Evolutionary conservation across 2,329 filamentous ascomycete genomes (phyloP), one percentile per base, ranked within the genome.

Genomic region (Dactylonectria macrodidyma): DNA sequence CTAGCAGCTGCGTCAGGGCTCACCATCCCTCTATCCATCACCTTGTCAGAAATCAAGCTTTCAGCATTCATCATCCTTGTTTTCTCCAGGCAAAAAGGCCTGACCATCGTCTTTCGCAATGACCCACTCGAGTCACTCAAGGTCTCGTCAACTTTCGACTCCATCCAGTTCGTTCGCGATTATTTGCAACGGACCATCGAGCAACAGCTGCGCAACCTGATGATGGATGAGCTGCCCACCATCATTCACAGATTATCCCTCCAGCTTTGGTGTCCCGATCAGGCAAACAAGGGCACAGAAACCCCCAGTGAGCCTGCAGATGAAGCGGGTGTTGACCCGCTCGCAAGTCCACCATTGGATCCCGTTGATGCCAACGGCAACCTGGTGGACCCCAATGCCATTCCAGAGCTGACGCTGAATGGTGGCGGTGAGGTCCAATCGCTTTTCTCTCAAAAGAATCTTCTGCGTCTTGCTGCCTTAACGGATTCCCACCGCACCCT

Each of bases 121-220:
- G 96, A 99, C 79, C 96, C 96, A 5, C 90, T 99, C 69, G 96
- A 99, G 80, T 98, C 95, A 5, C 90, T 99, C 77, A 98, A 98
- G 84, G 96, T 99, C 73, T 98, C 95, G 1, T 98, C 95, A 73
- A 99, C 96, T 51, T 99, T 99, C 81, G 96, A 99, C 84, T 97
- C 95, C 12, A 99, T 99, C 77, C 95, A 96, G 51, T 99, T 99
- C 78, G 96, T 99, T 70, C 92, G 96, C 74, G 95, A 99, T 81
- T 98, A 98, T 80, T 85, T 99, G 64, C 96, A 99, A 79, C 93
- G 94, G 79, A 97, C 95, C 68, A 99, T 99, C 75, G 96, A 99
- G 82, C 93, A 90, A 59, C 96, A 98, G 81, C 84, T 99, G 68
- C 91, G 96, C 34, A 94, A 95, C 62, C 80, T 99, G 72, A 97